phyloP scores from a whole-genome alignment of 225 moss, liverwort and hornwort species.

The Marchantia paleacea region DNA sequence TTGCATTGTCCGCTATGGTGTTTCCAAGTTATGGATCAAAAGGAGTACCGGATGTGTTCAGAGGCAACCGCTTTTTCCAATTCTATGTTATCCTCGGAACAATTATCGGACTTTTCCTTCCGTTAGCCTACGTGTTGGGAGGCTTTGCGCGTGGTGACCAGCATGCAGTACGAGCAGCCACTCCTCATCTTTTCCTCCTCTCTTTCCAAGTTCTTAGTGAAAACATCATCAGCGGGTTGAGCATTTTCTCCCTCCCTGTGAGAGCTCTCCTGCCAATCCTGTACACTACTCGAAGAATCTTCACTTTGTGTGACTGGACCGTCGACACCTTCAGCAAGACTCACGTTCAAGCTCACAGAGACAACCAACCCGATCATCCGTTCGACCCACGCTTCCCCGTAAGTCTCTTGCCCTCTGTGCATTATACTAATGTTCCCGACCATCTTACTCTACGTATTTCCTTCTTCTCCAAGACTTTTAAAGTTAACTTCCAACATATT shows the following conservation, averaged over 20 bases:
- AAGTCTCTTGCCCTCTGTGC: neutral
- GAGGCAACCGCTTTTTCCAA: constrained; percentile 74
- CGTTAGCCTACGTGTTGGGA: constrained; percentile 79
- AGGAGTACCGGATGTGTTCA: constrained; percentile 56
- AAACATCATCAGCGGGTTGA: constrained; percentile 70
- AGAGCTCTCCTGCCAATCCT: constrained; percentile 73
- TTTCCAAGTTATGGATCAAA: constrained; percentile 57
- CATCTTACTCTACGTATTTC: neutral
- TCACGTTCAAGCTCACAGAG: neutral
- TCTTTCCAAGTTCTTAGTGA: constrained; percentile 90
- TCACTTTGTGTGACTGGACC: constrained; percentile 65
- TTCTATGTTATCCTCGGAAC: constrained; percentile 70
- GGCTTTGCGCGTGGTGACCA: constrained; percentile 89
- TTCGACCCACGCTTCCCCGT: constrained; percentile 26
- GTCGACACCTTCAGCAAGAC: constrained; percentile 35
- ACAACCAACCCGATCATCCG: constrained; percentile 5
- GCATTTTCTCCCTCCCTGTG: constrained; percentile 86
- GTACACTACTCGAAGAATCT: constrained; percentile 78
- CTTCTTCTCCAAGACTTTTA: no score
- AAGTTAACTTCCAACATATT: no score
- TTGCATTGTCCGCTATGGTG: constrained; percentile 49
- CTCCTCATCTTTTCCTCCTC: constrained; percentile 83
- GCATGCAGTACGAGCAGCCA: constrained; percentile 62
- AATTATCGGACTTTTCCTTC: constrained; percentile 73
- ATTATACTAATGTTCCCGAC: neutral